Evolutionary conservation across 2,329 filamentous ascomycete species (phyloP), one percentile per base, ranked within the genome.

Genomic region (Pseudopithomyces maydicus): DNA sequence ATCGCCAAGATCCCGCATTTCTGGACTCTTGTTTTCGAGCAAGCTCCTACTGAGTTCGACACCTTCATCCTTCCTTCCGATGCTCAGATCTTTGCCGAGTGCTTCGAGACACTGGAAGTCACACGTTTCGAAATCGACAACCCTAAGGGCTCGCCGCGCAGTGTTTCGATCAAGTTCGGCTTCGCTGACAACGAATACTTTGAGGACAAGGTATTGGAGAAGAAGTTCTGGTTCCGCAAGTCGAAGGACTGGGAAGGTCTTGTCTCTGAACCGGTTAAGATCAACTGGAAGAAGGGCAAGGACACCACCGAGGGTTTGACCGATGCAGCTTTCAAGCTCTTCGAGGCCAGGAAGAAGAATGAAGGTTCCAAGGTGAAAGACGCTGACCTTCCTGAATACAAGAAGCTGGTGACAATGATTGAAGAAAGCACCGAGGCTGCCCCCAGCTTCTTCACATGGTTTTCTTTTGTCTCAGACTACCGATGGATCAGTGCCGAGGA

Each of bases 1-100:
- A 81, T 95, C 63, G 77, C 84, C 62, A 82, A 88, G 71, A 93
- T 97, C 72, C 85, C 87, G 67, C 87, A 91, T 80, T 99, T 98
- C 86, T 98, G 95, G 95, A 84, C 91, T n/a, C 85, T 96, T 56
- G 93, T 97, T 55, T 84, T 98, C 74, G 91, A 96, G 81, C 89
- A 92, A 79, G 88, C 90, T 2, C 92, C 93, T 1, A 83, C 85
- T 45, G 92, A 97, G 62, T 85, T 99, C 67, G 92, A 97, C 79
- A 88, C 92, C 78, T 92, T 89, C 82, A 90, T 98, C 73, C 88
- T 92, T 74, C 90, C 91, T 42, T 84, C 85, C 47, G 94, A 98
- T 80, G 87, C 88, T 14, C 84, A 84, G 8, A 80, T 95, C 59
- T 85, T 98, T 57, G 84, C 88, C 61, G 82, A 85, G 39, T 82